Conservation (phyloP, 2,329 filamentous ascomycete species). For the Botrytis pseudocinerea region DNA sequence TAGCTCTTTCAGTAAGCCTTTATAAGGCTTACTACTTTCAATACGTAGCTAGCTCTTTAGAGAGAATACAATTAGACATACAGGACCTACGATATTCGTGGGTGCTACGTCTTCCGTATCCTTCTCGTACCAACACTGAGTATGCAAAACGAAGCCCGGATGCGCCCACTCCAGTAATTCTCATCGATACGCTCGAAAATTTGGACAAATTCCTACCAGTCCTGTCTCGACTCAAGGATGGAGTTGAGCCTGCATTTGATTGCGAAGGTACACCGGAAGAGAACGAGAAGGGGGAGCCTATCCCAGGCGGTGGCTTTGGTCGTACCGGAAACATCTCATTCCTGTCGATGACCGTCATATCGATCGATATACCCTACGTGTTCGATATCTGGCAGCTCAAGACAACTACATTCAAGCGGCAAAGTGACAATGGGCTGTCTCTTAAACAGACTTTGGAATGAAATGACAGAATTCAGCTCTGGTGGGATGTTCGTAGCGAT, state of each 20-base stretch:
- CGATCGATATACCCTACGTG: neutral
- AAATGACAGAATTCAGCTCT: neutral
- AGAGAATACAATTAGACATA: no score
- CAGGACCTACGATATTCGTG: no score
- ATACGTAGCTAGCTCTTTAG: no score
- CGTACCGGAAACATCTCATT: neutral
- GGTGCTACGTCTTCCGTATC: no score
- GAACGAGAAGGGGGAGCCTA: neutral
- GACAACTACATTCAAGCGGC: neutral
- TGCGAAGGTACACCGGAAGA: neutral
- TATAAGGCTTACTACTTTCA: no score
- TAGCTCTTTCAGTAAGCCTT: no score
- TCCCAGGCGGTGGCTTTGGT: constrained; percentile 3
- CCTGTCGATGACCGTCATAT: neutral
- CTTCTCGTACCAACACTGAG: no score
- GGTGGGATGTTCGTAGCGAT: constrained; percentile 13
- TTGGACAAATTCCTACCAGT: neutral
- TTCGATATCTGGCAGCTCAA: constrained; percentile 2
- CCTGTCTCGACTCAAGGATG: neutral
- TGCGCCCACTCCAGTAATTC: neutral
- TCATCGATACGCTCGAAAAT: constrained; percentile 7
- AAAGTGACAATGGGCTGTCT: neutral
- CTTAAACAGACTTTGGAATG: neutral
- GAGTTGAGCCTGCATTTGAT: constrained; percentile 9
- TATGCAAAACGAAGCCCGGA: neutral